Evolutionary conservation across 805 yeast genomes (phyloP), one percentile per base, ranked within the genome.

Genomic region (Dipodascus albidus): DNA sequence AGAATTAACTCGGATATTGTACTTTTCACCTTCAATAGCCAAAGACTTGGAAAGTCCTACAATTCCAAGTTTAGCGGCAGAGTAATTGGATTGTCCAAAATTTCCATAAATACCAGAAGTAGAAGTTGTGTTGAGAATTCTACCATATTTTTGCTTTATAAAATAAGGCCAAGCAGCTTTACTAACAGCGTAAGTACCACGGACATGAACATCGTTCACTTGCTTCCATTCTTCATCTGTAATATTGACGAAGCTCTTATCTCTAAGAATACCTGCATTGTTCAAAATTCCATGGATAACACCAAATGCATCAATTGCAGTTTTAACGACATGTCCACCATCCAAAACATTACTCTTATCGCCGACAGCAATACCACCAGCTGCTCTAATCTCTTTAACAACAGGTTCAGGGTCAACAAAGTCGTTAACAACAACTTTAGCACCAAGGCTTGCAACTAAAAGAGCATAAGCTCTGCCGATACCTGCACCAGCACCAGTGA

Each of bases 31-130:
- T 73, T 91, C 99, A 59, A 87, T 76, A 24, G 98, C 96, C 58
- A 88, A 70, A 47, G 97, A 84, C 69, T 79, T 82, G 44, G 96
- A 78, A 61, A 91, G 78, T 17, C 96, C 96, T 50, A 89, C 71
- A 58, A 91, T 81, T 22, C 88, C 97, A 52, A 86, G 81, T 73
- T 91, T 91, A 49, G 98, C 97, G 31, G 97, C 82, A 20, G 96
- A 83, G 70, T 91, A 91, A 74, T 91, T 91, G 44, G 96, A 87
- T 73, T 91, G 99, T 51, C 99, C 99, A 72, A 91, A 91, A 74
- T 85, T 88, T 59, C 99, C 99, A 69, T 91, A 91, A 61, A 91
- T 89, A 59, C 98, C 99, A 1, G 97, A 89, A 8, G 98, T 91
- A 19, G 96, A 89, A 22, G 97, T 79, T 48, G 95, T 87, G 70